phyloP scores from a whole-genome alignment of 345 rosid species.

The Syzygium oleosum region DNA sequence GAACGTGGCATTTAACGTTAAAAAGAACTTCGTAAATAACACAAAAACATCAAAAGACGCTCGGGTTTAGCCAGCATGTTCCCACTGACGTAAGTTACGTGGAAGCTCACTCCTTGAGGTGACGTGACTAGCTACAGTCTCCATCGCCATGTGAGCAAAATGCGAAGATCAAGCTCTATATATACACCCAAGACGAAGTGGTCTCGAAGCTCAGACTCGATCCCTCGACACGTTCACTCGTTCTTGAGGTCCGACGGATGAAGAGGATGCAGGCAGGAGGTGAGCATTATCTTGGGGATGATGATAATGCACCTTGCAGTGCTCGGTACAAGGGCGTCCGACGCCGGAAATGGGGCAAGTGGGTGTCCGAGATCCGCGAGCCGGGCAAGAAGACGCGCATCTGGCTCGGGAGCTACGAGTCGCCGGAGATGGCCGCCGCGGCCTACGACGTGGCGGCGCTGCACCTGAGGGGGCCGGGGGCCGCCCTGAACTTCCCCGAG shows the following conservation, averaged over 20 bases:
- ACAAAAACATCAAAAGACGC: neutral
- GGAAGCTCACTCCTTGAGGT: conserved; percentile 26
- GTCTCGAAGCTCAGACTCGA: neutral
- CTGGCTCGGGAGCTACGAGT: conserved; percentile 87
- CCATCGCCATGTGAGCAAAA: neutral
- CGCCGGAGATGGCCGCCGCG: conserved; percentile 87
- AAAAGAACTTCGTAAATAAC: neutral
- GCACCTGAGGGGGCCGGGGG: conserved; percentile 50
- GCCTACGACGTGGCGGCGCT: conserved; percentile 86
- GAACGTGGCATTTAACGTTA: neutral
- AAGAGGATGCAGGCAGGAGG: neutral
- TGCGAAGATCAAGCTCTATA: neutral
- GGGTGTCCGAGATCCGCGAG: conserved; percentile 94
- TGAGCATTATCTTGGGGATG: neutral
- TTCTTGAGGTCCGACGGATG: neutral
- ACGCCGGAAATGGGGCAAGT: conserved; percentile 87
- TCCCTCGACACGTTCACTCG: neutral
- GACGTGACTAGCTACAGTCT: neutral
- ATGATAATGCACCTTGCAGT: neutral
- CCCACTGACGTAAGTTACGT: conserved; percentile 16
- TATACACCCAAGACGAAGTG: neutral
- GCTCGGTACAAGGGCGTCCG: conserved; percentile 60
- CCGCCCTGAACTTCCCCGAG: conserved; percentile 69
- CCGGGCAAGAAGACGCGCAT: conserved; percentile 76
- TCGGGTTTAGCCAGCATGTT: conserved; percentile 10